Evolutionary conservation across 805 yeast genomes (phyloP).

Genomic region (Candida koratica): DNA sequence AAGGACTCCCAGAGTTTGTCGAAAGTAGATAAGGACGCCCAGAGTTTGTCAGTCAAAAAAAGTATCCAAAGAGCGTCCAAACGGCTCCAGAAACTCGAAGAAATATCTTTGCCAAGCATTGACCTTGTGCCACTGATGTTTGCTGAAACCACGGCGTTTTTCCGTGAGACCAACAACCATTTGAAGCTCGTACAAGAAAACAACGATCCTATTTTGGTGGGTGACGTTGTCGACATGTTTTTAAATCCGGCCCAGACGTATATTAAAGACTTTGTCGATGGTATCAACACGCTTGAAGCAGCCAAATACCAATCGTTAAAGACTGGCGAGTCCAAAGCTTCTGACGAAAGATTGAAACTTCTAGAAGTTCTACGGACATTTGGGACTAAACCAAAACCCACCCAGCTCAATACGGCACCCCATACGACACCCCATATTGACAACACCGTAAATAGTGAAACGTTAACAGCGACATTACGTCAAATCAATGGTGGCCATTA

Average conservation of each 20-base stretch:
- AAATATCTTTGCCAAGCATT: constrained; percentile 9
- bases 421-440: neutral
- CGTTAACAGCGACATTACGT: constrained; percentile 1
- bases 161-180: constrained; percentile 3
- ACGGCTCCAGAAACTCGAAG: constrained; percentile 14
- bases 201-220: no score
- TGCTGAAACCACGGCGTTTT: constrained; percentile 11
- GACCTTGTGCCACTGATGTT: constrained; percentile 11
- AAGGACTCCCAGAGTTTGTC: neutral
- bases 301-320: constrained; percentile 1
- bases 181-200: neutral
- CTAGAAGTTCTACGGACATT: constrained; percentile 31
- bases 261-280: constrained; percentile 8
- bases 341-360: constrained; percentile 24
- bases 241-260: neutral
- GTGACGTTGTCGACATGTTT: constrained; percentile 4
- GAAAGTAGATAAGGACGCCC: neutral
- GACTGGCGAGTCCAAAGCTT: constrained; percentile 1
- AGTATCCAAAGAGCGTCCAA: constrained; percentile 16
- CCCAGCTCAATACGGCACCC: neutral
- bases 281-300: constrained; percentile 9
- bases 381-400: constrained; percentile 7
- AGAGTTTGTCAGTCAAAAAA: neutral
- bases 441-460: neutral
- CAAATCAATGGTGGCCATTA: constrained; percentile 2